Evolutionary conservation across 331 rosid genomes (phyloP), one percentile per base, ranked within the genome.

Genomic region (Arachis monticola): DNA sequence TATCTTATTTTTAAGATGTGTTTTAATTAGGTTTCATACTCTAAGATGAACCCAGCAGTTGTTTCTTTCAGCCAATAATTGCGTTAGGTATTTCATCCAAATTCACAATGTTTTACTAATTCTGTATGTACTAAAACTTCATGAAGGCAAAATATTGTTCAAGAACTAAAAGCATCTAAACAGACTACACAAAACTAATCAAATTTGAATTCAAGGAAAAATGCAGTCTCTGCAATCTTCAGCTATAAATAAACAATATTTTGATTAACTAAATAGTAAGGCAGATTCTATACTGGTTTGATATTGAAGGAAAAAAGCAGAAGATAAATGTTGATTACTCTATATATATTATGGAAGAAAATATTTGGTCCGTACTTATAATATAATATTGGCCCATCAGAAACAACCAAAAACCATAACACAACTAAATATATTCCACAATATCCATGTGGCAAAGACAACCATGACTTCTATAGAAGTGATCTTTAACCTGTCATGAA

Each of bases 401-500:
- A 57, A 70, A 72, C 35, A 67, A 48, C 42, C 38, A 32, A 32
- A 79, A 75, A 22, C 13, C 4, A 46, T 55, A 79, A 52, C 6
- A 60, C 7, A 41, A 61, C 17, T 2, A 68, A 68, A 55, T 53
- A 64, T 8, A 13, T 73, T 61, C 10, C 60, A 59, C 10, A 32
- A 7, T 66, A 60, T 50, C 17, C 47, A 67, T 30, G 44, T 63
- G 56, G 57, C 56, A 47, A 27, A 5, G 55, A 47, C 48, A 51
- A 52, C 51, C 51, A 46, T 10, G 31, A 76, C 22, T 63, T 55
- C 9, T 58, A 64, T 8, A 2, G 22, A 51, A 42, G 66, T 67
- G 38, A 52, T 53, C n/a, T 46, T 67, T 10, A 65, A 52, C 99
- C 99, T 89, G 87, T 92, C 98, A 67, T 90, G 91, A 80, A 90